Evolutionary conservation across 768 basidiomycete species (phyloP).

Genomic region (Rickenella mellea): DNA sequence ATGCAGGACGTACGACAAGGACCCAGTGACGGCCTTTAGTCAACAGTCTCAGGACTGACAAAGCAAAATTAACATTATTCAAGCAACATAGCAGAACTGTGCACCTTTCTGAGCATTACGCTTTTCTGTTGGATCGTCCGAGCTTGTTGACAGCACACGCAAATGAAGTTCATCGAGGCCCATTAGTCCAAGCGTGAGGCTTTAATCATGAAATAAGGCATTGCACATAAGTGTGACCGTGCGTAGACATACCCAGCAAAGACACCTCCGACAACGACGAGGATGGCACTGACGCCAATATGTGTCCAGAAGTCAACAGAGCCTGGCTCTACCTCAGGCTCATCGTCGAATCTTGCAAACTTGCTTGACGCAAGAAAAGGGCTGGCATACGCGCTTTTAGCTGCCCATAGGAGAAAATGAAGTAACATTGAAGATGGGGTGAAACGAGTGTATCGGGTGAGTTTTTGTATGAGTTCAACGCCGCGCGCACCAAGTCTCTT

Average conservation of each 20-base stretch:
- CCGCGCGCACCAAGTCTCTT: too few species aligned
- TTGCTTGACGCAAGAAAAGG: constrained; percentile 1
- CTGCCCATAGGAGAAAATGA: too few species aligned
- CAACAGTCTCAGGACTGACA: constrained; percentile 37
- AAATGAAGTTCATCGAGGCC: constrained; percentile 88
- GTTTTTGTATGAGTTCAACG: too few species aligned
- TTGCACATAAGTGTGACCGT: not conserved
- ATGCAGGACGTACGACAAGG: constrained; percentile 55
- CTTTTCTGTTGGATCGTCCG: constrained; percentile 62
- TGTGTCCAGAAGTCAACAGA: constrained; percentile 71
- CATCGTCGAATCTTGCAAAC: not conserved
- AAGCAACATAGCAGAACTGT: not conserved
- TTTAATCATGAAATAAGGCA: constrained; percentile 17
- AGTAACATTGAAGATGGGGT: too few species aligned
- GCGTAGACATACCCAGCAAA: constrained; percentile 76
- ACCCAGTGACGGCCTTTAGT: constrained; percentile 82
- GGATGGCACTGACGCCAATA: constrained; percentile 47
- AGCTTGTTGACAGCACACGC: constrained; percentile 74
- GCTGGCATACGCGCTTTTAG: not conserved
- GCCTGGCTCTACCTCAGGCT: constrained; percentile 23
- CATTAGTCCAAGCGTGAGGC: constrained; percentile 88
- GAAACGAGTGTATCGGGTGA: too few species aligned
- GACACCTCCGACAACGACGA: constrained; percentile 82
- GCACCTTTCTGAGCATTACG: constrained; percentile 62
- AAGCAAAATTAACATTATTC: not conserved